Base-by-base conservation (phyloP, 2,329 filamentous ascomycete genomes). In the Monosporascus sp. region DNA sequence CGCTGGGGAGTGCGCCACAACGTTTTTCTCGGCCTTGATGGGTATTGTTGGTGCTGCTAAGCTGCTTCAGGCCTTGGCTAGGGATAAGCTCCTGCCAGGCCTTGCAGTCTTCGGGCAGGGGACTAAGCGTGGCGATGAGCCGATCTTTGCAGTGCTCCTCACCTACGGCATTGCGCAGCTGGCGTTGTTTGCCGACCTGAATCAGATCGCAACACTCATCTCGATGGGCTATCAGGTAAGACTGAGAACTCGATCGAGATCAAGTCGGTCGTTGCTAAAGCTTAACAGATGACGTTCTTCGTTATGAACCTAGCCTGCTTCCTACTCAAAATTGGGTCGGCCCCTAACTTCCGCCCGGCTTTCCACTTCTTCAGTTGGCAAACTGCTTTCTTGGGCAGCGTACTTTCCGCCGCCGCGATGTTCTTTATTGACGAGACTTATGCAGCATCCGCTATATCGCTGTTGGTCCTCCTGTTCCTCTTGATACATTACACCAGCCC, bases 311-410 rank as follows among this genome's bases (percentile, higher is more conserved):
- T 95, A 8, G 91, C 91, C 7, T 95, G 90, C 61, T 95, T 96
- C 63, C 74, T 95, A 1, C 78, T 96, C 52, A 93, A 93, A 67
- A 87, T 96, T 53, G 87, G 90, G 1, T 93, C 91, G 1, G 91
- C 91, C 0, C 91, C 91, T 4, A 96, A 96, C 66, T 96, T 96
- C 61, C 80, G 91, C 24, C 91, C 91, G 0, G 90, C 88, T 0
- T 96, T 96, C 70, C 88, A 90, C 65, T 93, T 92, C 66, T 96
- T 96, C 73, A 92, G 84, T 57, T 92, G 89, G 86, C 83, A 91
- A 66, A 93, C 90, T 5, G 91, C 91, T 2, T 81, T 87, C 5
- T 70, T 82, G 3, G 91, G 91, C 5, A 85, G 89, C 7, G 62
- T 94, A n/a, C 76, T 87, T 17, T 93, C 90, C 24, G 88, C 87